Evolutionary conservation across 179 eudicot species (phyloP).

Genomic region (Sideroxylon spinosum): DNA sequence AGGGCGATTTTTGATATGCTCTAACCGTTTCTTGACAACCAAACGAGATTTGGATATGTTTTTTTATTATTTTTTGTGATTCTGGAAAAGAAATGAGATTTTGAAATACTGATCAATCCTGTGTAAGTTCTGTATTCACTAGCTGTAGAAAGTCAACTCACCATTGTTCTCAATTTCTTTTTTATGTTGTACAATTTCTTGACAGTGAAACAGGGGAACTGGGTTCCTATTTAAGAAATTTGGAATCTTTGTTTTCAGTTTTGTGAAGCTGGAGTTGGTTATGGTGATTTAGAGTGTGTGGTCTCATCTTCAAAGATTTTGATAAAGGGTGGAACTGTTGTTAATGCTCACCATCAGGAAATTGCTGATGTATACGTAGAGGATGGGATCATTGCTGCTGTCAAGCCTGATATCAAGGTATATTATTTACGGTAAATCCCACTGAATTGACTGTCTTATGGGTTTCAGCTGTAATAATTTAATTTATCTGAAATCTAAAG

Average conservation of each 20-base stretch:
- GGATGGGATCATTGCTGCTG: constrained; percentile 73
- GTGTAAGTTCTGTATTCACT: neutral
- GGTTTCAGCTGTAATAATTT: neutral
- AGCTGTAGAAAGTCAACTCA: neutral
- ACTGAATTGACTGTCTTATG: neutral
- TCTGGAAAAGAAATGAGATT: neutral
- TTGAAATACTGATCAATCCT: too few relatives aligned
- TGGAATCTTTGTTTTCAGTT: constrained; percentile 34
- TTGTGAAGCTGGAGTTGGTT: constrained; percentile 62
- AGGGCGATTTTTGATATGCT: neutral
- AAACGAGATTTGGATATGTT: neutral
- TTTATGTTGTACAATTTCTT: neutral
- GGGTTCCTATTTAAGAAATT: neutral
- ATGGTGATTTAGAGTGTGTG: constrained; percentile 53
- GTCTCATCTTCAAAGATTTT: constrained; percentile 56
- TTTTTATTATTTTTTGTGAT: neutral
- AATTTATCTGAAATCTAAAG: neutral
- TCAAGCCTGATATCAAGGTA: constrained; percentile 67
- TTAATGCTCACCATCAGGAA: constrained; percentile 78
- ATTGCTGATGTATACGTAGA: constrained; percentile 87
- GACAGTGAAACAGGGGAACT: neutral
- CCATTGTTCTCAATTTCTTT: neutral
- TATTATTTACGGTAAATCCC: neutral
- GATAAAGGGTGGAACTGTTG: constrained; percentile 86
- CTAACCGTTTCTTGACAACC: neutral